Evolutionary conservation across 441 rosid species (phyloP).

Genomic region (Flueggea neowawraea): DNA sequence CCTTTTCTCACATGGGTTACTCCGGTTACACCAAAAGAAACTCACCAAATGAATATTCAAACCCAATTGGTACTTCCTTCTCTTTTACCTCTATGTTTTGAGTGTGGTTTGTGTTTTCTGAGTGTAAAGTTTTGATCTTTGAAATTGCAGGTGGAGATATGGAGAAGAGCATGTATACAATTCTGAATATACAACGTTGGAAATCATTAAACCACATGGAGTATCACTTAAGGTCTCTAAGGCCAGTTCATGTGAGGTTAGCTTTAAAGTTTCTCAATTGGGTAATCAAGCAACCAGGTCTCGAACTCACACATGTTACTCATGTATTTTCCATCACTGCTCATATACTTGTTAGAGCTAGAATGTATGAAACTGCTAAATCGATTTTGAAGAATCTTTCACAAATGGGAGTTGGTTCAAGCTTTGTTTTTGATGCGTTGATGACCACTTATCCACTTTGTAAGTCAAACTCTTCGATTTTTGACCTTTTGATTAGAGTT

Average conservation of each 20-base stretch:
- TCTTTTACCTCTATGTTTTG: neutral
- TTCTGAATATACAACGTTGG: constrained; percentile 82
- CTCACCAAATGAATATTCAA: constrained; percentile 9
- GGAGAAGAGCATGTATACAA: constrained; percentile 72
- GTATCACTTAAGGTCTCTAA: constrained; percentile 54
- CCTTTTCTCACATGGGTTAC: too few relatives aligned
- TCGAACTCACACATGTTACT: constrained; percentile 52
- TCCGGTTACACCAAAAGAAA: too few relatives aligned
- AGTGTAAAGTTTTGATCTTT: neutral
- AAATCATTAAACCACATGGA: constrained; percentile 81
- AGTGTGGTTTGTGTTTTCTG: neutral
- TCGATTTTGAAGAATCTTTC: constrained; percentile 52
- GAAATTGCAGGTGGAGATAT: constrained; percentile 19
- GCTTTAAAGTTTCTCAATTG: constrained; percentile 78
- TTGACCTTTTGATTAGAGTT: constrained; percentile 71
- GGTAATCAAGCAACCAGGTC: constrained; percentile 60
- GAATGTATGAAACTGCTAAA: constrained; percentile 69
- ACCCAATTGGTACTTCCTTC: constrained; percentile 25
- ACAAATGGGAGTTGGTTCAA: constrained; percentile 37
- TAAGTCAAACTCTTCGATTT: constrained; percentile 84
- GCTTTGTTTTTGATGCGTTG: constrained; percentile 57
- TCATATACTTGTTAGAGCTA: constrained; percentile 75
- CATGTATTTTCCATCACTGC: constrained; percentile 58
- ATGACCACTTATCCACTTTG: constrained; percentile 77
- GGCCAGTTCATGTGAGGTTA: constrained; percentile 86